A percentile compares a stretch with the other conserved stretches of the same genome.
Evolutionary conservation across 306 rosid species (phyloP).

Genomic region (Lathyrus sativus): DNA sequence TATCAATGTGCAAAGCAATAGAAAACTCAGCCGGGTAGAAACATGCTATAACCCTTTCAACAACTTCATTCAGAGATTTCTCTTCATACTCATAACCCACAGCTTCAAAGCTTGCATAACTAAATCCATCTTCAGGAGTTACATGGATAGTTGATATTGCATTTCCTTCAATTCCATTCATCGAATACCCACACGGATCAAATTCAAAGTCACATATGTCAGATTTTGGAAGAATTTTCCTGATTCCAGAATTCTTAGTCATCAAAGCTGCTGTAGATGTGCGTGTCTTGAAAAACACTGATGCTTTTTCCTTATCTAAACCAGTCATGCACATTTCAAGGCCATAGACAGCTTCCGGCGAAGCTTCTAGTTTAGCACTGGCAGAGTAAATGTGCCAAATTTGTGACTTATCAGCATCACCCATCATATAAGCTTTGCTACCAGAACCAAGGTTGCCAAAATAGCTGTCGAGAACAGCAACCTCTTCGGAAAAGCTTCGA

Average conservation of each 20-base stretch:
- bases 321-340: conserved; percentile 96
- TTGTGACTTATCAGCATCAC: too few species aligned
- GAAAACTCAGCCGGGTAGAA: too few species aligned
- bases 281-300: conserved; percentile 62
- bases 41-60: too few species aligned
- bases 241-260: conserved; percentile 73
- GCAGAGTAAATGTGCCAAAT: conserved; percentile 59
- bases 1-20: too few species aligned
- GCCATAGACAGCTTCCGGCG: conserved; percentile 53
- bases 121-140: conserved; percentile 95
- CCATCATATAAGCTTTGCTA: too few species aligned
- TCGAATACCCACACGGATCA: conserved; percentile 32
- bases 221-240: conserved; percentile 47
- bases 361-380: conserved; percentile 41
- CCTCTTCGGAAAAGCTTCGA: too few species aligned
- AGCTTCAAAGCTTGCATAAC: conserved; percentile 91
- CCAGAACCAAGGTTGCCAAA: too few species aligned
- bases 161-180: conserved; percentile 78
- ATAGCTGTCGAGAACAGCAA: too few species aligned
- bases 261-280: conserved; percentile 28
- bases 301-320: conserved; percentile 66
- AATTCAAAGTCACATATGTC: too few species aligned
- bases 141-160: conserved; percentile 89
- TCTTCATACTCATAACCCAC: conserved; percentile 58
- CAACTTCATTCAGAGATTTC: too few species aligned